Evolutionary conservation across 768 basidiomycete species (phyloP).

Genomic region (Postia placenta): DNA sequence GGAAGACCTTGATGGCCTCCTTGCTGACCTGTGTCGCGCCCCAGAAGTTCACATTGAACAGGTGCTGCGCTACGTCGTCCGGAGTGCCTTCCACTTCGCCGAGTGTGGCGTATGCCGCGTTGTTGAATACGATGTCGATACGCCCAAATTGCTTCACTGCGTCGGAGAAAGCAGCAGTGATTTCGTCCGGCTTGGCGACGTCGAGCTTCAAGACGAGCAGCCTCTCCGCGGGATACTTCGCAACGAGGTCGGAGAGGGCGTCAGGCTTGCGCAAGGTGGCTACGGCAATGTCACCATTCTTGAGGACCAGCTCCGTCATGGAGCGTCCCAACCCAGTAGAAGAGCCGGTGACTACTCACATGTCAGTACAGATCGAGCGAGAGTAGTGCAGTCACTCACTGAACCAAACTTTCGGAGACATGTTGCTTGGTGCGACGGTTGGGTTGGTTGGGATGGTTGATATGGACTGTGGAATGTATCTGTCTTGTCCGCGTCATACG

Average conservation of each 20-base stretch:
- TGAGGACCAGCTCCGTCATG: slow-evolving; percentile 17
- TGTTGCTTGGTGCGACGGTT: too few relatives aligned
- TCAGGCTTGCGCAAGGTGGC: slow-evolving; percentile 21
- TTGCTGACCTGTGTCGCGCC: slow-evolving; percentile 22
- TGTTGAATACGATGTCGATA: slow-evolving; percentile 20
- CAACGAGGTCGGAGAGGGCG: slow-evolving; percentile 15
- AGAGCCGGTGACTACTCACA: slow-evolving; percentile 18
- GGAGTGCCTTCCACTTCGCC: slow-evolving; percentile 15
- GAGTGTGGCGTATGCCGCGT: slow-evolving; percentile 13
- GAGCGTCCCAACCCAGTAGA: slow-evolving; percentile 20
- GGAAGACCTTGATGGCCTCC: slow-evolving; percentile 27
- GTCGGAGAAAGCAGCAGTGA: slow-evolving; percentile 12
- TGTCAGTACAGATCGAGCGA: neutral
- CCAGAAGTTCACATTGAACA: slow-evolving; percentile 24
- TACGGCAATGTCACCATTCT: slow-evolving; percentile 19
- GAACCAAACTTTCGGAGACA: slow-evolving; percentile 12
- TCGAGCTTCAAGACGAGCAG: slow-evolving; percentile 20
- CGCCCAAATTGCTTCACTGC: slow-evolving; percentile 11
- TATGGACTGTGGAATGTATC: too few relatives aligned
- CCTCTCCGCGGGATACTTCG: slow-evolving; percentile 8
- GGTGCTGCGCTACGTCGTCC: slow-evolving; percentile 10
- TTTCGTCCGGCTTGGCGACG: slow-evolving; percentile 10
- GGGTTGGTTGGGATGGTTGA: too few relatives aligned
- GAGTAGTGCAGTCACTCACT: slow-evolving; percentile 1
- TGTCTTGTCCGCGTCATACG: too few relatives aligned